These are phyloP conservation scores for Pseudozyma sp. DNA, from an alignment of 1,284 basidiomycete species.

Conservation along the genomic window DNA sequence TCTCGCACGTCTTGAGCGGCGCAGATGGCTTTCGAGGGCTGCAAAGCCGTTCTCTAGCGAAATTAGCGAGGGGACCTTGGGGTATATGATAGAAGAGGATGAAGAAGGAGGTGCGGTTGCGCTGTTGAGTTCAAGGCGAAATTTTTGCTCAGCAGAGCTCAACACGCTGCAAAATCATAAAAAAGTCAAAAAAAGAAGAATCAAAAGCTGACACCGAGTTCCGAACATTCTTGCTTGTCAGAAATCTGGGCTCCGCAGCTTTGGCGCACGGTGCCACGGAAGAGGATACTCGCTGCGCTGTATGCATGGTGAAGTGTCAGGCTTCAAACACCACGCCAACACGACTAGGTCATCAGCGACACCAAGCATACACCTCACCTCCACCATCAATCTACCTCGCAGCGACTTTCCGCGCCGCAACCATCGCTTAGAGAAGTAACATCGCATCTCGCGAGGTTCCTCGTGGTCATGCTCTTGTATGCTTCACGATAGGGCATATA, in stretches of 20 bases:
- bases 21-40: too few species aligned
- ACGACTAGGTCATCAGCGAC: too few species aligned
- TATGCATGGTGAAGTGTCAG: too few species aligned
- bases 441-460: background rate
- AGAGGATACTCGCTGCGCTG: too few species aligned
- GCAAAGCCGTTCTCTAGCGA: too few species aligned
- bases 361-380: too few species aligned
- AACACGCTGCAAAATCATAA: background rate
- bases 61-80: too few species aligned
- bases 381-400: too few species aligned
- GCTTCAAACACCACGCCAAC: too few species aligned
- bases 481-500: background rate
- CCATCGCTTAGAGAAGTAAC: background rate
- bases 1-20: too few species aligned
- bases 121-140: background rate
- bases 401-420: too few species aligned
- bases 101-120: background rate
- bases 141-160: constrained; percentile 9
- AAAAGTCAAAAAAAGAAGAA: constrained; percentile 2
- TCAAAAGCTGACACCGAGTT: constrained; percentile 1
- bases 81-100: background rate
- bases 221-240: constrained; percentile 4
- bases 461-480: background rate
- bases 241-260: background rate
- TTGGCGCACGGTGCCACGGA: constrained; percentile 1